These are phyloP conservation scores for Chaetothyriales sp. DNA, from an alignment of 2,329 filamentous ascomycete genomes.

Conservation along the genomic window DNA sequence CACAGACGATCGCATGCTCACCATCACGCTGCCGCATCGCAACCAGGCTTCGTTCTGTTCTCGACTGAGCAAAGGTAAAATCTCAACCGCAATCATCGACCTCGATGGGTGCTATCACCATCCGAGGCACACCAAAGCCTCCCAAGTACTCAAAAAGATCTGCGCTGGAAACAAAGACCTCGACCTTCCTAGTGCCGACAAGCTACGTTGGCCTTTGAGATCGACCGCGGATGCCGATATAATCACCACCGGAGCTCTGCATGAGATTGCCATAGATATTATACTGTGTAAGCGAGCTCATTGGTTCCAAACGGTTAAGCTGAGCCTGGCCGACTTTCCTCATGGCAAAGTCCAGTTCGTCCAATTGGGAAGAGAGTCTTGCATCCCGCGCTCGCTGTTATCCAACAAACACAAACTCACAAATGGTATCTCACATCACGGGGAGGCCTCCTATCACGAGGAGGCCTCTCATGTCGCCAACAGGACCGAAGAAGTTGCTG, in stretches of 20 bases:
- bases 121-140: not conserved
- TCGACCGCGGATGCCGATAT: not conserved
- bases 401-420: not conserved
- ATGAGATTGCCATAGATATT: not conserved
- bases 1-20: not conserved
- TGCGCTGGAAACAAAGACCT: not conserved
- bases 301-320: not conserved
- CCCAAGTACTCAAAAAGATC: not conserved
- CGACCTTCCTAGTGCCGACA: not conserved
- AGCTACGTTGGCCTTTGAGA: not conserved
- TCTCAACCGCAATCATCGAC: not conserved
- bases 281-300: not conserved
- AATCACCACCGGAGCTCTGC: not conserved
- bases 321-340: not conserved
- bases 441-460: not conserved
- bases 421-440: not conserved
- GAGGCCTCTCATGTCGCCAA: not conserved
- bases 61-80: not conserved
- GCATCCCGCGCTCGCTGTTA: not conserved
- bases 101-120: not conserved
- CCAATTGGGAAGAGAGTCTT: not conserved
- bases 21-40: not conserved
- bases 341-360: not conserved
- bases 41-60: not conserved
- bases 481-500: slow-evolving; percentile 15